Base-by-base conservation (phyloP, 441 rosid species). In the Manihot esculenta region DNA sequence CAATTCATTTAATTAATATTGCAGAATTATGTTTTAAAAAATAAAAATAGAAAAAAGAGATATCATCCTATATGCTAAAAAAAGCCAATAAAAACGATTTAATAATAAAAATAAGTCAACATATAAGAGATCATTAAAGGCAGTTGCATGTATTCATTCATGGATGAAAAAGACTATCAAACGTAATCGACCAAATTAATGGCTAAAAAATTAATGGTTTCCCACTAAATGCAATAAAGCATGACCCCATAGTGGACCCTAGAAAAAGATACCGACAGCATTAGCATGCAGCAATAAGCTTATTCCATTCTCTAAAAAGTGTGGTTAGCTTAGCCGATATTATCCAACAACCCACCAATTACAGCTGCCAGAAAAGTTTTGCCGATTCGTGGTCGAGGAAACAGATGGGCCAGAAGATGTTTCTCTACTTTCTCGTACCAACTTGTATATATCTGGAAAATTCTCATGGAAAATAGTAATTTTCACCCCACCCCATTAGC, bases 311-410 rank as follows among this genome's bases (percentile, higher is more conserved):
- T 38, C 42, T 7, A 38, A 38, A 58, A 38, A 24, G 58, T 18
- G 62, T 61, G 33, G 55, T 14, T 21, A 57, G 66, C 17, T 45
- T 13, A 57, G 73, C 69, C 60, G 59, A 56, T 48, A 12, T 64
- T 23, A 49, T 55, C 59, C 54, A 57, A 58, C 62, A 1, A 21
- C 56, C 17, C 67, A 59, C 49, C n/a, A 49, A 49, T 24, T 60
- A 41, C 18, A 3, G 10, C 47, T 1, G 30, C 49, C 54, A 26
- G 42, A 38, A 20, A n/a, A 35, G 20, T 27, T 3, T 14, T 35
- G 24, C 23, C 35, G 20, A 23, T 63, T 3, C n/a, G 18, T 23
- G 51, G 60, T 45, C 2, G 8, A 50, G 51, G 60, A 30, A 24
- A 60, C 41, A n/a, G 18, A 1, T 2, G 47, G 54, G 20, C 3